These are phyloP conservation scores for Simplicillium aogashimaense DNA, from an alignment of 2,329 filamentous ascomycete species.

Conservation along the genomic window DNA sequence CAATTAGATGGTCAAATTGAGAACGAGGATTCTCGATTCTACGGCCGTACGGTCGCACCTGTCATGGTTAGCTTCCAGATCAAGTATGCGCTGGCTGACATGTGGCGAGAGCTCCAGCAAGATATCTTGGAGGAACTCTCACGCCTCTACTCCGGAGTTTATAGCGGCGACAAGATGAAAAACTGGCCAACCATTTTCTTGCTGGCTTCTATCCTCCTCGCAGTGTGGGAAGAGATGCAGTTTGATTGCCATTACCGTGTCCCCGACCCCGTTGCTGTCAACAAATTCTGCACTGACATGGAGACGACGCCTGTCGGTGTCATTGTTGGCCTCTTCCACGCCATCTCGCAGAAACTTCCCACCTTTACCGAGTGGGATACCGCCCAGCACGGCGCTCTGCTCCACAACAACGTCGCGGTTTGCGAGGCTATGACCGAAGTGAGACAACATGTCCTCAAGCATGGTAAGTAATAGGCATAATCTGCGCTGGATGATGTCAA, in stretches of 20 bases:
- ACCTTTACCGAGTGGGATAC: slow-evolving; percentile 93
- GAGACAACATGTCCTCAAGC: slow-evolving; percentile 80
- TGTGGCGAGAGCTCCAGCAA: slow-evolving; percentile 97
- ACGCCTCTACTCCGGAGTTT: slow-evolving; percentile 88
- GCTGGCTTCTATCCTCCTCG: slow-evolving; percentile 82
- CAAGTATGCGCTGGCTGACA: slow-evolving; percentile 92
- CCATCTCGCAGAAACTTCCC: slow-evolving; percentile 93
- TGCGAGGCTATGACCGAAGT: slow-evolving; percentile 97
- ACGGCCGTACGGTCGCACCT: slow-evolving; percentile 81
- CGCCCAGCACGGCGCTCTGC: slow-evolving; percentile 76
- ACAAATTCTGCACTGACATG: slow-evolving; percentile 96
- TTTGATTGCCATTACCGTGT: slow-evolving; percentile 96
- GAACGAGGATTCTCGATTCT: slow-evolving; percentile 77
- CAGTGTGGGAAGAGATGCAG: slow-evolving; percentile 98
- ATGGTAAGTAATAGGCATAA: slow-evolving; percentile 56
- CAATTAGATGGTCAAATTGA: slow-evolving; percentile 73
- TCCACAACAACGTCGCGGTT: slow-evolving; percentile 84
- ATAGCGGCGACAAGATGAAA: slow-evolving; percentile 94
- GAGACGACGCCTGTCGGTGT: slow-evolving; percentile 92
- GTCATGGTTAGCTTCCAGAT: slow-evolving; percentile 99
- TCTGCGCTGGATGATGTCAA: background rate
- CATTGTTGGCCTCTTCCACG: slow-evolving; percentile 92
- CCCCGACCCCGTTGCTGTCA: slow-evolving; percentile 70
- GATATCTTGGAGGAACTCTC: slow-evolving; percentile 93
- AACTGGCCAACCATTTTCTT: slow-evolving; percentile 99